phyloP scores from a whole-genome alignment of 2,329 filamentous ascomycete genomes.

The Fusarium ambrosium region DNA sequence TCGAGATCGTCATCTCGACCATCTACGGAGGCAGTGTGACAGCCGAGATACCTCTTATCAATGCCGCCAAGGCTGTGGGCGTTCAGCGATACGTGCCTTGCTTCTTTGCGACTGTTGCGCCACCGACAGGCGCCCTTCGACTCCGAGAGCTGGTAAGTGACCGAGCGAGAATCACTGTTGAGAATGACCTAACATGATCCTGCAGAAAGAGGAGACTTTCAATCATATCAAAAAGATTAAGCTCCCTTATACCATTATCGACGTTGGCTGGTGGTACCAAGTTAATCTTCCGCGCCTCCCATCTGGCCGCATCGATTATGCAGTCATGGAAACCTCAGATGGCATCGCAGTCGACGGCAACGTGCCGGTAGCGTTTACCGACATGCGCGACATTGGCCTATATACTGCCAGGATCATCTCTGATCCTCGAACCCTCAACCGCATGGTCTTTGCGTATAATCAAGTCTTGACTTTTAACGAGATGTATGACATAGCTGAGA shows the following conservation, averaged over 20 bases:
- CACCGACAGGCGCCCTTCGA: not conserved
- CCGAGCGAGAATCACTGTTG: not conserved
- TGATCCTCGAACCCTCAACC: not conserved
- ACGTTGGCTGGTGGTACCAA: not conserved
- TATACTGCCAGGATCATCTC: not conserved
- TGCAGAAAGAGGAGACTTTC: not conserved
- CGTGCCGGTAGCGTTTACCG: not conserved
- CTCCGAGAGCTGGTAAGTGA: not conserved
- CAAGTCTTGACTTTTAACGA: not conserved
- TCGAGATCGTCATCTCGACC: not conserved
- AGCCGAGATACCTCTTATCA: not conserved
- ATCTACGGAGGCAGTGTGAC: not conserved
- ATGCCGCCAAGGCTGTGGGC: not conserved
- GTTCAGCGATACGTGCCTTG: not conserved
- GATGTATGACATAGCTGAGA: not conserved
- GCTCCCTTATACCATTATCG: not conserved
- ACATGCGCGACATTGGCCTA: not conserved
- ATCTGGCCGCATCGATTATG: not conserved
- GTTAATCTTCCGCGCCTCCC: not conserved
- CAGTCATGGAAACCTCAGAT: not conserved
- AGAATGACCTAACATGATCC: not conserved
- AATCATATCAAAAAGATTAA: not conserved
- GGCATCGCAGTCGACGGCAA: not conserved
- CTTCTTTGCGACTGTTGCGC: not conserved
- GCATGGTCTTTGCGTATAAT: not conserved